phyloP scores from a whole-genome alignment of 2,329 filamentous ascomycete genomes.

The Neonectria magnoliae region DNA sequence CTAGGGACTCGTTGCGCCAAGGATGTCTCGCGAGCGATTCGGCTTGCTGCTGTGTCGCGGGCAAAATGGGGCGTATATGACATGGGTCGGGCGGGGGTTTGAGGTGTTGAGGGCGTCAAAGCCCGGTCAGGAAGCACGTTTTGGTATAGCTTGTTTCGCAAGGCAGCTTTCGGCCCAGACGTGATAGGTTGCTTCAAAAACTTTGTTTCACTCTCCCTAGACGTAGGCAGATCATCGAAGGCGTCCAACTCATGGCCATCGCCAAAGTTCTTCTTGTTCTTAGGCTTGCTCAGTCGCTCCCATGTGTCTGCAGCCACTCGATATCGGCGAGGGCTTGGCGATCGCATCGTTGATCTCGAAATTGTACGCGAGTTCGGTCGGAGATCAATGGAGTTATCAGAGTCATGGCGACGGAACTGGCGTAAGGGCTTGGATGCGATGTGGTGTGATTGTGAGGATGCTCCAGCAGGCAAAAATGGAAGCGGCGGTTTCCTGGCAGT shows the following conservation, averaged over 20 bases:
- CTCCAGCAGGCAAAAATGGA: conserved; percentile 84
- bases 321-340: conserved; percentile 66
- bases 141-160: conserved; percentile 67
- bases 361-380: conserved; percentile 67
- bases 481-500: conserved; percentile 68
- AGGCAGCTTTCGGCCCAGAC: conserved; percentile 71
- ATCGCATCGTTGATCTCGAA: conserved; percentile 67
- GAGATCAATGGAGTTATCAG: conserved; percentile 72
- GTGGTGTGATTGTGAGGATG: conserved; percentile 81
- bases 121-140: conserved; percentile 65
- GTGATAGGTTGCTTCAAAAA: conserved; percentile 83
- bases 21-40: conserved; percentile 70
- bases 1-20: conserved; percentile 68
- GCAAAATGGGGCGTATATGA: conserved; percentile 66
- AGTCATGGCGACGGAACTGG: conserved; percentile 82
- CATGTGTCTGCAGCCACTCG: conserved; percentile 60
- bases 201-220: conserved; percentile 80
- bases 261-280: conserved; percentile 71
- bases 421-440: conserved; percentile 76
- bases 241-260: conserved; percentile 91
- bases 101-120: conserved; percentile 62
- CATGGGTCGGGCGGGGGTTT: conserved; percentile 63
- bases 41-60: conserved; percentile 72
- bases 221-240: conserved; percentile 95
- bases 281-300: conserved; percentile 78